phyloP scores from a whole-genome alignment of 495 filamentous ascomycete species.

The Penicillium cataractarum region DNA sequence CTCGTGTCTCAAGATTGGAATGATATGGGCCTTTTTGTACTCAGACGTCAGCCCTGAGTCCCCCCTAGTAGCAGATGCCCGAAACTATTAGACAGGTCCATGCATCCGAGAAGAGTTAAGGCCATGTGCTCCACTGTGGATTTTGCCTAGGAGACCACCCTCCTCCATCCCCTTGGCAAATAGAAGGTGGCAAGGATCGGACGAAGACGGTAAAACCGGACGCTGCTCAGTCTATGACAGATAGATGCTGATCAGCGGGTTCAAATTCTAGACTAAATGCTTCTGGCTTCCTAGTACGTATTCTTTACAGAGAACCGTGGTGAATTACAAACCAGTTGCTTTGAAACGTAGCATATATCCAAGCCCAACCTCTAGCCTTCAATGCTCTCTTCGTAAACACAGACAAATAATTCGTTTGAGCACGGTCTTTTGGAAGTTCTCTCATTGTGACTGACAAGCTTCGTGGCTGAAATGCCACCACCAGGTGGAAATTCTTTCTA shows the following conservation, averaged over 20 bases:
- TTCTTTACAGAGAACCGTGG: neutral
- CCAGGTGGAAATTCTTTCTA: constrained; percentile 8
- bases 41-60: constrained; percentile 13
- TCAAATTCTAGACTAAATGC: constrained; percentile 6
- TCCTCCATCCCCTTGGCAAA: constrained; percentile 23
- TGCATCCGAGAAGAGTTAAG: constrained; percentile 22
- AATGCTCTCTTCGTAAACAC: neutral
- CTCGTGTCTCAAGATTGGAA: constrained; percentile 5
- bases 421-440: neutral
- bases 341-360: no score
- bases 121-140: constrained; percentile 35
- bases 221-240: constrained; percentile 16
- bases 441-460: neutral
- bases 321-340: constrained; percentile 9
- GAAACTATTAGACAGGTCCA: constrained; percentile 18
- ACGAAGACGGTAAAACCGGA: constrained; percentile 20
- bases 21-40: constrained; percentile 24
- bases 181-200: constrained; percentile 21
- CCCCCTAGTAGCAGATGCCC: constrained; percentile 15
- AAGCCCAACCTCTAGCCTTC: constrained; percentile 8
- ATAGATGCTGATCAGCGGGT: constrained; percentile 13
- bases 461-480: constrained; percentile 23
- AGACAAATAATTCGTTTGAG: neutral
- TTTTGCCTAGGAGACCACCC: constrained; percentile 22
- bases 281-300: neutral